Conservation (phyloP, 208 protist genomes). For the Acanthamoeba healyi region DNA sequence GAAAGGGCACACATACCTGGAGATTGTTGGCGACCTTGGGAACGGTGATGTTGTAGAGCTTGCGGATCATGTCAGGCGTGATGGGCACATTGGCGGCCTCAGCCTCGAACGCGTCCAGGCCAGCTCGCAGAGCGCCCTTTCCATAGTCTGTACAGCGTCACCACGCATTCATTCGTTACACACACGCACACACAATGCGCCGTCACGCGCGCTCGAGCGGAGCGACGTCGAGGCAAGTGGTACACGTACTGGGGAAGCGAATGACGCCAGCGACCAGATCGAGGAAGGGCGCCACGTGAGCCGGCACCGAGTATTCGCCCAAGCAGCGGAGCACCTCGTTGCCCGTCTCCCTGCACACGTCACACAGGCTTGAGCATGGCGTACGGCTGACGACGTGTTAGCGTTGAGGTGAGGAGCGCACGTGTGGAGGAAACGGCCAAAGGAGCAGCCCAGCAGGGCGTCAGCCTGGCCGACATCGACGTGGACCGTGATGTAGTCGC, state of each 20-base stretch:
- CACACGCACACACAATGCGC: too few species aligned
- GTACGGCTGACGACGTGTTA: too few species aligned
- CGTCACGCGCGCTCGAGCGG: too few species aligned
- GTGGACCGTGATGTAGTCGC: neutral
- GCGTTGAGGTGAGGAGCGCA: neutral
- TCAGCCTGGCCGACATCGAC: neutral
- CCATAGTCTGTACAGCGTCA: neutral
- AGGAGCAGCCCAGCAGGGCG: neutral
- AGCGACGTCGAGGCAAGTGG: too few species aligned
- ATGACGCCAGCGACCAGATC: constrained; percentile 7
- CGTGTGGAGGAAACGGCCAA: neutral
- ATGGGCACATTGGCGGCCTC: neutral
- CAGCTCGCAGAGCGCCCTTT: neutral
- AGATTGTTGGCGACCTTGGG: constrained; percentile 4
- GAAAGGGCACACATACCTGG: neutral
- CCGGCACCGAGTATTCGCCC: neutral
- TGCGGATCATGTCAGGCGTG: neutral
- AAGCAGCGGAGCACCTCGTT: neutral
- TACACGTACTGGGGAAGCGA: constrained; percentile 3
- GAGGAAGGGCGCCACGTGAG: constrained; percentile 1
- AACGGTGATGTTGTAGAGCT: neutral
- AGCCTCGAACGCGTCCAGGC: neutral
- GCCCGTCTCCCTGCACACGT: neutral
- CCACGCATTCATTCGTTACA: neutral
- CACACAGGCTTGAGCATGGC: too few species aligned